Base-by-base conservation (phyloP, 148 eudicot genomes). In the Amaranthus hypochondriacus region DNA sequence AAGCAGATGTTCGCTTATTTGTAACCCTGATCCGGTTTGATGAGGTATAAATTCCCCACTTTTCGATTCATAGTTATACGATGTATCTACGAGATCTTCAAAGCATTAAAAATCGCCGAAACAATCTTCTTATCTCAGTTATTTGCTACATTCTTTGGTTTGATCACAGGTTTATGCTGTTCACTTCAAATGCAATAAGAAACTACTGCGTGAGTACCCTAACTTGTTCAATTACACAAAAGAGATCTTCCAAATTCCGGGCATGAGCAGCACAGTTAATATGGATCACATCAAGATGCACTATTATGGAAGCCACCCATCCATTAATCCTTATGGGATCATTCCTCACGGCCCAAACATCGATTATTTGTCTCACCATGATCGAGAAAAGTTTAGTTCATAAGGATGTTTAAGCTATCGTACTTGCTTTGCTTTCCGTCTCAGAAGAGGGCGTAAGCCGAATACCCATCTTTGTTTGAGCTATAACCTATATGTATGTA, bases 171-270 rank as follows among this genome's bases (percentile, higher is more conserved):
- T 91, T 15, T 90, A 92, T 81, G 88, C 87, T 4, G 98, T 92
- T 81, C 87, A 92, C 83, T 92, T 92, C 89, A 92, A 92, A 84
- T 92, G 98, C 79, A 90, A 89, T 88, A 92, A 90, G 84, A 90
- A 86, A 66, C 77, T 83, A 47, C 69, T 90, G 15, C 86, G 89
- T 0, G 98, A 92, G 83, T 92, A 86, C 75, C 96, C 91, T 9
- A 92, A 89, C 72, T 54, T 92, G 62, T 90, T 90, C 81, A 92
- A 92, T 50, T 89, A 92, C 86, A 87, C 88, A 9, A 90, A 93
- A 83, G 98, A 93, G 71, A 70, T 93, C 69, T 93, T 68, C 81
- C 98, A 90, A 69, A 79, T 93, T 69, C 90, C 88, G 0, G 94
- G 96, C 46, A 84, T 90, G 83, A 86, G 89, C 76, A 85, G 86